phyloP scores from a whole-genome alignment of 139 green algal species.

The Diplosphaera chodatii region DNA sequence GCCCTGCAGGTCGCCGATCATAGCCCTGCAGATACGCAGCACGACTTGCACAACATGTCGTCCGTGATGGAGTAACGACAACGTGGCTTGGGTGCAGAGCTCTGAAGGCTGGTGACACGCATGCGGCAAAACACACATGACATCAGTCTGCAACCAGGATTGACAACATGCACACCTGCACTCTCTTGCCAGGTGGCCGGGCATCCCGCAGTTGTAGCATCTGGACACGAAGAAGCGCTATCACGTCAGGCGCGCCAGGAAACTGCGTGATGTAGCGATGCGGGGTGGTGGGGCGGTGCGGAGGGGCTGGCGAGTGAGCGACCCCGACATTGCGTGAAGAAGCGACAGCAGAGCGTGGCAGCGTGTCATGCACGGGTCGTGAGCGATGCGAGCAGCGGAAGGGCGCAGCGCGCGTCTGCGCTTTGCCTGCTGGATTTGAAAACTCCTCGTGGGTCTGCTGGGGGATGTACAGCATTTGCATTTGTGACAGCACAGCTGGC shows the following conservation, averaged over 20 bases:
- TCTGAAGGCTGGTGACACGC: too few relatives aligned
- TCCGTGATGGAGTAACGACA: too few relatives aligned
- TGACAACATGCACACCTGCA: constrained; percentile 8
- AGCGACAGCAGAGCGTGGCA: background rate
- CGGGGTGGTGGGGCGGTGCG: background rate
- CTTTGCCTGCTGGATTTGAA: background rate
- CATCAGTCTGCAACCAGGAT: background rate
- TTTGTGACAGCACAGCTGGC: background rate
- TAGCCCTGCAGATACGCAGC: background rate
- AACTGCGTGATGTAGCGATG: background rate
- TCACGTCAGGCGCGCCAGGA: background rate
- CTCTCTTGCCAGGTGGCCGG: constrained; percentile 14
- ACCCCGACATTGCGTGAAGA: background rate
- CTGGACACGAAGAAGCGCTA: background rate
- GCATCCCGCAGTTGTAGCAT: constrained; percentile 13
- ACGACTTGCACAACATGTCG: too few relatives aligned
- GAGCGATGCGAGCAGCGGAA: background rate
- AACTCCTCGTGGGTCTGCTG: too few relatives aligned
- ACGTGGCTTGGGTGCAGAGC: too few relatives aligned
- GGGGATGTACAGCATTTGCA: background rate
- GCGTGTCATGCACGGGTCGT: background rate
- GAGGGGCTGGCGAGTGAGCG: too few relatives aligned
- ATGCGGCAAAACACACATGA: too few relatives aligned
- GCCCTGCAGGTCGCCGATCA: background rate
- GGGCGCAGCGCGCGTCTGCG: background rate